Evolutionary conservation across 2,329 filamentous ascomycete genomes (phyloP), one percentile per base, ranked within the genome.

Genomic region (Colletotrichum tamarilloi): DNA sequence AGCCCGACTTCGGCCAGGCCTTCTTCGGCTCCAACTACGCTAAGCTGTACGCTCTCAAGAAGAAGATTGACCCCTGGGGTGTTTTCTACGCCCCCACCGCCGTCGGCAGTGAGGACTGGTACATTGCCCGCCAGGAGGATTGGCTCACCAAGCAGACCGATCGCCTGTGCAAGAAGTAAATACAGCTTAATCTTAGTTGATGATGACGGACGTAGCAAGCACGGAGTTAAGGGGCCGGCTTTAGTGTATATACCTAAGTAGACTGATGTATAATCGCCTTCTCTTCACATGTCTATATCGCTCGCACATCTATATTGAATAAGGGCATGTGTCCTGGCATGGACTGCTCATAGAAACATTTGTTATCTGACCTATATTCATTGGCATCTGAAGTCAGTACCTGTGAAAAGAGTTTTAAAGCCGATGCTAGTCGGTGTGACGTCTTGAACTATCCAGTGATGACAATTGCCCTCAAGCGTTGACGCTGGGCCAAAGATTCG

Each of bases 21-120:
- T 82, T 82, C 66, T 82, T 77, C 53, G 81, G 81, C 5, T 55
- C 59, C 14, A 79, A 79, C 60, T 82, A 82, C 42, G 68, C 72
- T 6, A 64, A 75, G 12, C 75, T 82, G 19, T 60, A 76, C 5
- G 71, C 74, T 38, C 76, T 79, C n/a, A 82, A 82, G 77, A 75
- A 78, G 53, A 76, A 78, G 74, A 75, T 78, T 46, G 81, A 82
- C 26, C 81, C 81, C 7, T 66, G 76, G 38, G 68, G 69, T 12
- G 49, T 82, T 0, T 81, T 82, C 53, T 81, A 78, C 57, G 78
- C 77, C 19, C 76, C 73, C 2, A 79, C 77, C 4, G 78, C 77
- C 2, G 79, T 81, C 1, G 80, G 79, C 2, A 77, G 78, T 19
- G 80, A 81, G 68, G 75, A 71, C 24, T 78, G 76, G 74, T 77